These are phyloP conservation scores for Colletotrichum theobromicola DNA, from an alignment of 2,329 filamentous ascomycete species.

Conservation along the genomic window DNA sequence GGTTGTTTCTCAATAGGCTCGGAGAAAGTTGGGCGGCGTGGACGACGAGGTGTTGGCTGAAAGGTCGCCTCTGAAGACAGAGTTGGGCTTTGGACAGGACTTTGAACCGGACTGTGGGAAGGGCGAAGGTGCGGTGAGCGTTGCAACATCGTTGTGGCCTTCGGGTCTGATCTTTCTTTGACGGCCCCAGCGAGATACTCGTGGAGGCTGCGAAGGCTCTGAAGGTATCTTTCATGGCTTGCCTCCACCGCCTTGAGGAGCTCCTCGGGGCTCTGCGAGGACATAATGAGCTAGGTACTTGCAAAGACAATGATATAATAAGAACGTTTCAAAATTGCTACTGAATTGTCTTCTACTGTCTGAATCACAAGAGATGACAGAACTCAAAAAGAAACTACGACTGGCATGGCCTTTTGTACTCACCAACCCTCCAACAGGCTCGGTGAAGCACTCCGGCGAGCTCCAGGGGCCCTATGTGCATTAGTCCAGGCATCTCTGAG, in stretches of 20 bases:
- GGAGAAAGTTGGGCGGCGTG: constrained; percentile 32
- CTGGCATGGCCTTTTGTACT: neutral
- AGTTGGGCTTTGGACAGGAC: constrained; percentile 10
- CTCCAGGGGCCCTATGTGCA: neutral
- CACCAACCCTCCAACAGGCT: neutral
- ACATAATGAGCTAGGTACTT: neutral
- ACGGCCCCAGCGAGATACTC: constrained; percentile 25
- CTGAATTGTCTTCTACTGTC: no score
- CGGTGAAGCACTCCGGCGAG: neutral
- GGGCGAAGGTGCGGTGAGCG: constrained; percentile 54
- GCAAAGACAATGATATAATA: neutral
- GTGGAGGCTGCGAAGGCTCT: constrained; percentile 32
- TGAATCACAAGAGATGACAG: neutral
- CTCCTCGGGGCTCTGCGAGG: constrained; percentile 34
- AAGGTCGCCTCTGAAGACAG: constrained; percentile 6
- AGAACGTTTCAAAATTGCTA: neutral
- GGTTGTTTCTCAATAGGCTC: constrained; percentile 22
- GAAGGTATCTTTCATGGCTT: constrained; percentile 39
- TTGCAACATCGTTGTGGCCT: constrained; percentile 30
- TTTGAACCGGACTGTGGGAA: constrained; percentile 9
- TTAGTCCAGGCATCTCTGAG: constrained; percentile 6
- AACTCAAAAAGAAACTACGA: neutral
- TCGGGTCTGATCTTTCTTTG: constrained; percentile 5
- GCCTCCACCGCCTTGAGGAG: constrained; percentile 36
- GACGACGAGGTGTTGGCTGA: constrained; percentile 19